Percentiles rank a stretch among this genome's conserved stretches.
Evolutionary conservation across 176 grass and related monocot genomes (phyloP).

Genomic region (Saccharum officinarum): DNA sequence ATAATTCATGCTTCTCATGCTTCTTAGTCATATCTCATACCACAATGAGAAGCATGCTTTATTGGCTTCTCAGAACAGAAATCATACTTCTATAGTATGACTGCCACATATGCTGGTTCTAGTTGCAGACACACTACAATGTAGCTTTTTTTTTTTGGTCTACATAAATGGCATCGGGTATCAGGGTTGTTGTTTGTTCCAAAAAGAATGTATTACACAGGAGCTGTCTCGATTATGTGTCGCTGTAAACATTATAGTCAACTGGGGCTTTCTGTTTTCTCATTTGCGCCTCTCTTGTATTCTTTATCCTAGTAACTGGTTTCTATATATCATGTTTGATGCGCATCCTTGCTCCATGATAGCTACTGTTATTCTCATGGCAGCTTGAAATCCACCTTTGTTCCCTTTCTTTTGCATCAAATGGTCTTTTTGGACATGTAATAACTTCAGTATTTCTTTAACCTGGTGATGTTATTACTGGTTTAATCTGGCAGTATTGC

Average conservation of each 20-base stretch:
- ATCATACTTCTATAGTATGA: background rate
- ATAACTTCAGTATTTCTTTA: background rate
- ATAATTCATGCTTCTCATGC: background rate
- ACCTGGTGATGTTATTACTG: conserved; percentile 27
- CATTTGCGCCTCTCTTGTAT: background rate
- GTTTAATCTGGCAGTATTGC: conserved; percentile 51
- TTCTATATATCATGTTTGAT: background rate
- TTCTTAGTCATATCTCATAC: background rate
- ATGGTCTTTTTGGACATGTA: conserved; percentile 10
- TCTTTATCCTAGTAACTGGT: background rate
- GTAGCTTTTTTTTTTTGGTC: background rate
- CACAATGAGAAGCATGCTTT: background rate
- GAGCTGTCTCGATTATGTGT: background rate
- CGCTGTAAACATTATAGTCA: background rate
- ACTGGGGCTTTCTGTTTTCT: conserved; percentile 9
- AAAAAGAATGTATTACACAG: background rate
- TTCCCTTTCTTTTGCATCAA: background rate
- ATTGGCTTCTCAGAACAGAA: background rate
- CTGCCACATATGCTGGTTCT: background rate
- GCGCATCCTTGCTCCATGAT: background rate
- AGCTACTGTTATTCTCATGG: background rate
- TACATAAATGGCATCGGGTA: background rate
- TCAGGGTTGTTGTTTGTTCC: background rate
- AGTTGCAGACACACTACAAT: background rate
- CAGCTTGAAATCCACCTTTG: background rate